Base-by-base conservation (phyloP, 2,329 filamentous ascomycete genomes). In the Sphaerostilbella broomeana region DNA sequence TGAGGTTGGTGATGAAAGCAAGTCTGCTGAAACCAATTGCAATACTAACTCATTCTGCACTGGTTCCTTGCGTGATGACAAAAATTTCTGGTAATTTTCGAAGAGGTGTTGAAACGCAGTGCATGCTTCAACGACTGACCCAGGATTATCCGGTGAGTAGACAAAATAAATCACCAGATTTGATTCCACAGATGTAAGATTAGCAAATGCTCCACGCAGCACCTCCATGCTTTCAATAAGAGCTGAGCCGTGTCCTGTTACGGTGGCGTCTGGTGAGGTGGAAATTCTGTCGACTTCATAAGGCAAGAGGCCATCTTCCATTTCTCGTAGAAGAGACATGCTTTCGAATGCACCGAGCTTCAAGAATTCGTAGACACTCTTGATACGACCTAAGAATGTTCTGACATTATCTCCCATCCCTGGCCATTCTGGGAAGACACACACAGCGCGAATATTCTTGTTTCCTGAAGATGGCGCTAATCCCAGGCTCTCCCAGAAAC, bases 401-500 rank as follows among this genome's bases (percentile, higher is more conserved):
- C 70, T 64, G 5, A 79, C 73, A 34, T 76, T 74, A 29, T 78
- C 73, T 25, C 65, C 59, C 50, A 90, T 64, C 2, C 81, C 79
- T 19, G 75, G 73, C 51, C 76, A 75, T 35, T 73, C 67, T 0
- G 86, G 85, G 47, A 81, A 84, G 2, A 92, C 66, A 53, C 83
- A 86, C 33, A 86, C 73, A 0, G 79, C 74, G 24, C 73, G 70
- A 20, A 92, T 65, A 45, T 90, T 77, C 57, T 94, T 94, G 6
- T 68, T 54, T 0, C 84, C 83, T 43, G 77, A 77, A 7, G 77
- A 76, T 4, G 86, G 86, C 2, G 77, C 77, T 2, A 94, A 69
- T 0, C 85, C 84, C 13, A 94, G 65, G 32, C 81, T 79, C 54
- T 92, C 86, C 87, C 86, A 94, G 53, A 92, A 94, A 1, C 73